Base-by-base conservation (phyloP, 75 land plant species). In the Isoetes taiwanensis region DNA sequence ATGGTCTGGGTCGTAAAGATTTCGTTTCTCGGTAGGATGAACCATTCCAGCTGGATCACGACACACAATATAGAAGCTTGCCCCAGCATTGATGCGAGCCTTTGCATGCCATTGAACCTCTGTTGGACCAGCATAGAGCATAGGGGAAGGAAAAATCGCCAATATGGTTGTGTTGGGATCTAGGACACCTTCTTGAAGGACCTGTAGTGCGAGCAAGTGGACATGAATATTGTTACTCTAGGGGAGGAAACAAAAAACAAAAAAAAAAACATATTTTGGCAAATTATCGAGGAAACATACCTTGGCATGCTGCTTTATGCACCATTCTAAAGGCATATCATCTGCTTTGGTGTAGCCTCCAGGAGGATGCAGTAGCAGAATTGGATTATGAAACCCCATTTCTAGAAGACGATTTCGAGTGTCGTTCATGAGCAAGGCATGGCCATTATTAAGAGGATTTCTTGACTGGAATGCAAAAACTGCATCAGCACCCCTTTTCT, bases 21-120 rank as follows among this genome's bases (percentile, higher is more conserved):
- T 96, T 43, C 86, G 78, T 43, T 81, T 85, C 40, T 85, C 79
- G 11, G 81, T 84, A 25, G 99, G 99, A 43, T 94, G 96, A 52
- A 84, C 75, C 99, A 94, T 94, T 28, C 99, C 99, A 65, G 96
- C 96, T 46, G 99, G 99, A 64, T 93, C 96, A 41, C 96, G 78
- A 14, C 98, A 95, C 2, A 93, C 98, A 43, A 93, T 88, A 37
- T 93, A 88, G 67, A 93, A 93, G 67, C 88, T 73, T 8, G 90
- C 98, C 4, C 90, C 98, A 0, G 96, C 96, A 74, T 93, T 93
- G 37, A 93, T 77, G 19, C 96, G 65, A 34, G 90, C 85, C 63
- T 93, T 93, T 25, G 98, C 98, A 71, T 93, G 98, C 98, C 98
- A 93, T 34, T 93, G 96, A 27, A 93, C 98, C 68, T 93, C 86